Conservation (phyloP, 352 stramenopile genomes). For the Phytopythium boreale region DNA sequence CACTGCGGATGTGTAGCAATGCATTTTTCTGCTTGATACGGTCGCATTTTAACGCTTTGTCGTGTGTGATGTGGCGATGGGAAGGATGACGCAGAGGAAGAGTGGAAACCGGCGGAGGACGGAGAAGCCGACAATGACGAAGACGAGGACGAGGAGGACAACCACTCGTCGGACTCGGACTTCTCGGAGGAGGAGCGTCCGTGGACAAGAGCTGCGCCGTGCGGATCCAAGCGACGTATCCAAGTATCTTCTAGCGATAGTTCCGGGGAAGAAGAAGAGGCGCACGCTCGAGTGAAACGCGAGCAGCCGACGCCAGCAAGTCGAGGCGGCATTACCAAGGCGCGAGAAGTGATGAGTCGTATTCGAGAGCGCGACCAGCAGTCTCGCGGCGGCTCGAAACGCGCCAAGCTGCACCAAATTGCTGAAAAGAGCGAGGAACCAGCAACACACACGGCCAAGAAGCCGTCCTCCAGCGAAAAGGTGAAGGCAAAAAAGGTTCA, state of each 20-base stretch:
- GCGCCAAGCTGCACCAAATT: conserved; percentile 3
- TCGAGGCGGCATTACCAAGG: neutral
- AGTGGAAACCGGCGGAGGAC: conserved; percentile 32
- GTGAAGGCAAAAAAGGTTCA: conserved; percentile 7
- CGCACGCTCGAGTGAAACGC: conserved; percentile 9
- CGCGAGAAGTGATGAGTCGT: conserved; percentile 5
- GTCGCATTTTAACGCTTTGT: neutral
- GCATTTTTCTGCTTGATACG: neutral
- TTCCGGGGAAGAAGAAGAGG: conserved; percentile 36
- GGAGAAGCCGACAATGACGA: conserved; percentile 29
- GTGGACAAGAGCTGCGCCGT: conserved; percentile 14
- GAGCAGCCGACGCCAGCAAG: conserved; percentile 9
- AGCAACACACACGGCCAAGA: neutral
- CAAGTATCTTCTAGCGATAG: conserved; percentile 42
- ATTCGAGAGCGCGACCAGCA: conserved; percentile 7
- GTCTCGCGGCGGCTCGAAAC: neutral
- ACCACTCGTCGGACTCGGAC: conserved; percentile 26
- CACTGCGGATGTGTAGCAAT: too few species aligned
- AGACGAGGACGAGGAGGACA: conserved; percentile 30
- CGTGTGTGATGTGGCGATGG: conserved; percentile 9
- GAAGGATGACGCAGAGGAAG: conserved; percentile 35
- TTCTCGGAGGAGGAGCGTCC: conserved; percentile 30
- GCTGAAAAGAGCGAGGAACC: conserved; percentile 18
- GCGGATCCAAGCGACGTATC: conserved; percentile 46
- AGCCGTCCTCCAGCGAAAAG: conserved; percentile 8